These are phyloP conservation scores for Xylaria flabelliformis DNA, from an alignment of 495 filamentous ascomycete genomes.

Conservation along the genomic window DNA sequence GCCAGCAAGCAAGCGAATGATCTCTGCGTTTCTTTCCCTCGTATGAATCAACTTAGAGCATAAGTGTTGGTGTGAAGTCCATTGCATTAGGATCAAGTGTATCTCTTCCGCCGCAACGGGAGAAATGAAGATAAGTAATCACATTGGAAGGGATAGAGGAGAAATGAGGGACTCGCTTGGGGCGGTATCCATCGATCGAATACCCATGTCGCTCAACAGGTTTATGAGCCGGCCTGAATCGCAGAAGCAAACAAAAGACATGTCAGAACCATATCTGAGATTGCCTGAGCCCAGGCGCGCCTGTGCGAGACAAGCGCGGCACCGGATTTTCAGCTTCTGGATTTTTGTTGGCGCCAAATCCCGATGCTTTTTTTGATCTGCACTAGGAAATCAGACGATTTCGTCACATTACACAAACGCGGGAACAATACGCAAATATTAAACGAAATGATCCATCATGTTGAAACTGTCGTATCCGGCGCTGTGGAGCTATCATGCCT, in stretches of 20 bases:
- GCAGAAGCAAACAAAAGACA: slow-evolving; percentile 23
- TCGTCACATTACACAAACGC: background rate
- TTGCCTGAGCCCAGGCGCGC: background rate
- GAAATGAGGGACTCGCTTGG: background rate
- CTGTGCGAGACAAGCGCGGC: background rate
- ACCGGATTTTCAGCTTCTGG: background rate
- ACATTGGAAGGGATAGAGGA: background rate
- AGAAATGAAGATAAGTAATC: background rate
- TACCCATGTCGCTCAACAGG: background rate
- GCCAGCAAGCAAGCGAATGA: background rate
- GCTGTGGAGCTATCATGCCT: slow-evolving; percentile 54
- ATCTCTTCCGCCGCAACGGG: background rate
- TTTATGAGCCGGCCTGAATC: background rate
- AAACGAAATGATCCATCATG: slow-evolving; percentile 41
- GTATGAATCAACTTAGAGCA: no score
- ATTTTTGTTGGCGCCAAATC: background rate
- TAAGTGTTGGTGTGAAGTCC: background rate
- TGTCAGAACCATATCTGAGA: slow-evolving; percentile 18
- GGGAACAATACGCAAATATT: background rate
- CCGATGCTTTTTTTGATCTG: slow-evolving; percentile 3
- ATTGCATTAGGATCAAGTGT: background rate
- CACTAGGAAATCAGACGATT: background rate
- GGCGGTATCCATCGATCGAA: background rate
- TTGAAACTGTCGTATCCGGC: slow-evolving; percentile 39
- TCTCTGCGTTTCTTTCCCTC: no score